A percentile compares a stretch with the other conserved stretches of the same genome.
Conservation (phyloP, 768 basidiomycete species). For the Naganishia onofrii region DNA sequence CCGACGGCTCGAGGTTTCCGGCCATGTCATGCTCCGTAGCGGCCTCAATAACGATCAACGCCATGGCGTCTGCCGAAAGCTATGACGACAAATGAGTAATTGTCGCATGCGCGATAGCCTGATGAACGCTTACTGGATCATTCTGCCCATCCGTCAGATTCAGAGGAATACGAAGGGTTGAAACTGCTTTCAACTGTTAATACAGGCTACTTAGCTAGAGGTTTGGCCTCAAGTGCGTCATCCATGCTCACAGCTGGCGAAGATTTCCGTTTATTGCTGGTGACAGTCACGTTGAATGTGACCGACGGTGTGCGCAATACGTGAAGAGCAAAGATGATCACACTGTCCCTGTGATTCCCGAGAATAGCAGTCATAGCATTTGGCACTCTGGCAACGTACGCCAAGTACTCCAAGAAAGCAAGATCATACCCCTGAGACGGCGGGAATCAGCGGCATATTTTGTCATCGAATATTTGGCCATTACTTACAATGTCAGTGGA, state of each 20-base stretch:
- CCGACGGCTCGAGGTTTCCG: neutral
- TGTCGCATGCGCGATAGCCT: neutral
- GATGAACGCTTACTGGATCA: neutral
- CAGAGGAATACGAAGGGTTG: neutral
- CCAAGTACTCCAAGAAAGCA: slow-evolving; percentile 38
- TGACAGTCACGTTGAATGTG: neutral
- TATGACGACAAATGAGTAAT: neutral
- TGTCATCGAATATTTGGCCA: neutral
- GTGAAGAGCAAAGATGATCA: slow-evolving; percentile 30
- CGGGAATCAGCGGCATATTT: neutral
- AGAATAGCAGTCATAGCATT: slow-evolving; percentile 34
- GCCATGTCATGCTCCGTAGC: neutral
- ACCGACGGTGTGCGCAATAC: neutral
- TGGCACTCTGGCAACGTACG: slow-evolving; percentile 30
- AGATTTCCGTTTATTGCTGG: slow-evolving; percentile 15
- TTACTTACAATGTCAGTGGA: slow-evolving; percentile 40
- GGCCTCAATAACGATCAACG: slow-evolving; percentile 2
- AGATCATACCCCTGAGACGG: slow-evolving; percentile 36
- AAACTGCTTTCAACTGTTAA: neutral
- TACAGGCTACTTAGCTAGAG: neutral
- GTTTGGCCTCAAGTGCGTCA: neutral
- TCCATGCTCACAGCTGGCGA: slow-evolving; percentile 6
- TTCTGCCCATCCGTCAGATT: neutral
- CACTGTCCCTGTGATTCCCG: slow-evolving; percentile 18
- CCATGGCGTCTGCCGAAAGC: slow-evolving; percentile 26